Conservation (phyloP, 352 stramenopile genomes). For the Phytopythium vexans region DNA sequence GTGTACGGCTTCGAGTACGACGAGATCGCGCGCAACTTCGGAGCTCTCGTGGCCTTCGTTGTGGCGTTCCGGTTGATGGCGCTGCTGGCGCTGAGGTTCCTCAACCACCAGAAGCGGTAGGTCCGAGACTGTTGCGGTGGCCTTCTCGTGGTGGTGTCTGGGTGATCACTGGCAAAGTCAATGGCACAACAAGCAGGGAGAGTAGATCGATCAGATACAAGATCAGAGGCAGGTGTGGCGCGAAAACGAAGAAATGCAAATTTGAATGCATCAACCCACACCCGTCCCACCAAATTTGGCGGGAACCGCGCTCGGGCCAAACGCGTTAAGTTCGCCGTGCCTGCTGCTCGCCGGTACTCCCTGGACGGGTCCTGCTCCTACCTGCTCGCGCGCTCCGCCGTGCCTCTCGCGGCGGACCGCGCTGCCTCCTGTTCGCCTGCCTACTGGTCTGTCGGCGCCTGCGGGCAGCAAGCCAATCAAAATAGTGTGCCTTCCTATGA, state of each 20-base stretch:
- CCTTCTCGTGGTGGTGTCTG: no score
- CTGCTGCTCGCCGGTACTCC: neutral
- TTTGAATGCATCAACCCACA: no score
- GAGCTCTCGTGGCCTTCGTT: slow-evolving; percentile 22
- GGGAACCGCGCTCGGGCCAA: no score
- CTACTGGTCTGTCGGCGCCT: neutral
- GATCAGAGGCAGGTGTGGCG: no score
- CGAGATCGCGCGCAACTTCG: slow-evolving; percentile 32
- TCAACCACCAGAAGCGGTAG: slow-evolving; percentile 24
- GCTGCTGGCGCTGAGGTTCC: slow-evolving; percentile 23
- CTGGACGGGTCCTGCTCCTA: neutral
- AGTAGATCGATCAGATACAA: no score
- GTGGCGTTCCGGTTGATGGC: slow-evolving; percentile 20
- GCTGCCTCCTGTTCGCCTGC: neutral
- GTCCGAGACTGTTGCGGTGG: no score
- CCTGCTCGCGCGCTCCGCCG: neutral
- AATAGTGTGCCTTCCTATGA: slow-evolving; percentile 7
- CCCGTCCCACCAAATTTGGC: no score
- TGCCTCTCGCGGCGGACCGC: neutral
- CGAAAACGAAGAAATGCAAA: no score
- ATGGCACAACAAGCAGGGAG: no score
- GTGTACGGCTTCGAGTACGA: slow-evolving; percentile 16
- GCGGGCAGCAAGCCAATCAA: no score
- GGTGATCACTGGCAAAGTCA: no score
- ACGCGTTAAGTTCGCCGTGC: neutral